Base-by-base conservation (phyloP, 192 early-diverging fungal genomes). In the Backusella australiensis region DNA sequence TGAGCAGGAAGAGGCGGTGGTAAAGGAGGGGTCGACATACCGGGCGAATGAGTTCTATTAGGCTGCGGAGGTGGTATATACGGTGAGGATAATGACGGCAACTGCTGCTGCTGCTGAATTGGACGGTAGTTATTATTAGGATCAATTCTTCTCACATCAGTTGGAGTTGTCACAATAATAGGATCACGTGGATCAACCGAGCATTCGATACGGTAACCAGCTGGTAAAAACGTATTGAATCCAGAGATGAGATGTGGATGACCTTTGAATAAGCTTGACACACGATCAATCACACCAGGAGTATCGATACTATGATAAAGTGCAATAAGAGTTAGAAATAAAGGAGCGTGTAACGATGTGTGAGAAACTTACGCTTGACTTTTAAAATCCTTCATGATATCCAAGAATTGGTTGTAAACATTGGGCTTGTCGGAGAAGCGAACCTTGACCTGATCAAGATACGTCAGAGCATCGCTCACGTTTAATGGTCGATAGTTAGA, bases 301-400 rank as follows among this genome's bases (percentile, higher is more conserved):
- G 98, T 78, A 73, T 78, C 77, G 21, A 78, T 78, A 21, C 77
- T 78, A 78, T 46, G 3, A 34, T 35, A 8, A 23, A 11, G 32
- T 14, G 72, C n/a, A 44, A 63, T 26, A 29, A 72, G 38, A 39
- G 11, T 39, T 39, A 39, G 11, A 39, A 34, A 11, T 15, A 26
- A 23, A 59, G 26, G 26, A 59, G 6, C 53, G 21, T 56, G 21
- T 23, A 56, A 56, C 6, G 6, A 65, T 36, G 49, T 15, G 63
- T 23, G 38, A 49, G 34, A 26, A 17, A 77, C 87, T 86, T 85
- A 95, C 94, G 84, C 87, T 80, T 97, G 96, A 77, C 94, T 94
- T 84, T 99, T 98, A 82, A 99, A 99, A 80, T 99, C 98, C 86
- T 98, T 98, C 98, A 99, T 99, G 42, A 99, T 99, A 77, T 98